Base-by-base conservation (phyloP, 345 rosid genomes). In the Eucalyptus victrix region DNA sequence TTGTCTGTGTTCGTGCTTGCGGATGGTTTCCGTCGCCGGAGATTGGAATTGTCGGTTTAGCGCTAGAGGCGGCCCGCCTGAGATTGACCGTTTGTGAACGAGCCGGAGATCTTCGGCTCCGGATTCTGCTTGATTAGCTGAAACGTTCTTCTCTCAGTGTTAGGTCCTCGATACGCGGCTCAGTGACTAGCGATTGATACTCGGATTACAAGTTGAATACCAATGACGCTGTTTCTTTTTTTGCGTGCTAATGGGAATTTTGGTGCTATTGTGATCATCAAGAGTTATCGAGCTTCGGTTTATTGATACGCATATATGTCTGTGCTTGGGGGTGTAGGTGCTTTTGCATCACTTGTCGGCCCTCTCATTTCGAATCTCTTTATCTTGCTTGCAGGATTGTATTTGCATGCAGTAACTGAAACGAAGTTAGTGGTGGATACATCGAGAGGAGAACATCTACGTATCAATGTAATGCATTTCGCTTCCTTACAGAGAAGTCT, bases 371-470 rank as follows among this genome's bases (percentile, higher is more conserved):
- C 21, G 8, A 15, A 21, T 72, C 18, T 58, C 58, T 40, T 80
- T 88, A 40, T 49, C 80, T n/a, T n/a, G 91, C 50, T 89, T 91
- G 91, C 95, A 98, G 99, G 94, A 50, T 90, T 98, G 37, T 98
- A 96, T 93, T 94, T 98, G 65, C 96, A 96, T 91, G 94, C 96
- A 5, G 98, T 92, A 49, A 97, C 98, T 8, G 99, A 98, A 94
- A 93, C 99, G 42, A 95, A 97, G 95, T 97, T 98, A 87, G 93
- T 95, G 47, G 99, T 98, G n/a, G 99, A 98, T 91, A 97, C 99
- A 62, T 98, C 99, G 21, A 93, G 99, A 89, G 98, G 99, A 92
- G 99, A 97, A 93, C 94, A 95, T 60, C 90, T 98, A 60, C 97
- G 95, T 13, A 96, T 97, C 93, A 97, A 97, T 88, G 99, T 97